These are phyloP conservation scores for Boletus sp. DNA, from an alignment of 768 basidiomycete species.

Conservation along the genomic window DNA sequence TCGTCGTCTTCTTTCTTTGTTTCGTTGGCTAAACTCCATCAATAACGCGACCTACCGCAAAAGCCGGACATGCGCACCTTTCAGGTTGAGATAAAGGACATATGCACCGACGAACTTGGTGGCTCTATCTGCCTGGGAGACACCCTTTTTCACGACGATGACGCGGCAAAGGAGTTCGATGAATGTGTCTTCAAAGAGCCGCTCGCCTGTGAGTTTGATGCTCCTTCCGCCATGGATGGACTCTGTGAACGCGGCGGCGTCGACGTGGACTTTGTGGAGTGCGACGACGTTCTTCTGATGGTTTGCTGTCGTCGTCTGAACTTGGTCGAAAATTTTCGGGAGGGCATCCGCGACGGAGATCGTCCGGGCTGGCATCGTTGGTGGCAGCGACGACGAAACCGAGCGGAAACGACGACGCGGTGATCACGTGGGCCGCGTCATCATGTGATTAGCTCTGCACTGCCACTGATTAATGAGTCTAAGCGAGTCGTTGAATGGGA, in stretches of 20 bases:
- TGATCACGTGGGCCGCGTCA: constrained; percentile 17
- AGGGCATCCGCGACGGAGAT: constrained; percentile 12
- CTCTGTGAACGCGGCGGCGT: constrained; percentile 56
- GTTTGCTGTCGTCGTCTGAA: constrained; percentile 67
- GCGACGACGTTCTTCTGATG: constrained; percentile 89
- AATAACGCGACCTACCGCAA: not conserved
- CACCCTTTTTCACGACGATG: constrained; percentile 79
- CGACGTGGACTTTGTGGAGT: constrained; percentile 73
- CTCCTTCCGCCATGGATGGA: constrained; percentile 46
- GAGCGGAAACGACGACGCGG: not conserved
- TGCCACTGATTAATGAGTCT: too few species aligned
- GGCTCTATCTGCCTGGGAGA: constrained; percentile 66
- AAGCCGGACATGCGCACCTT: constrained; percentile 47
- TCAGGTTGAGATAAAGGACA: constrained; percentile 70
- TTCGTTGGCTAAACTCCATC: constrained; percentile 35
- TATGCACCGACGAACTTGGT: constrained; percentile 84
- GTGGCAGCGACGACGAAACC: not conserved
- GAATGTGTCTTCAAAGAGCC: constrained; percentile 68
- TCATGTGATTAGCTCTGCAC: constrained; percentile 1
- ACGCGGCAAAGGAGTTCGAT: constrained; percentile 57
- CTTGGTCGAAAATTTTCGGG: constrained; percentile 74
- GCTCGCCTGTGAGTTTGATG: constrained; percentile 70
- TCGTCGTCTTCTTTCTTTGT: constrained; percentile 35
- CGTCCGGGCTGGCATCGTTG: constrained; percentile 20
- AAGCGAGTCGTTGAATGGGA: too few species aligned